phyloP scores from a whole-genome alignment of 2,329 filamentous ascomycete genomes.

The Camptophora hylomeconis region DNA sequence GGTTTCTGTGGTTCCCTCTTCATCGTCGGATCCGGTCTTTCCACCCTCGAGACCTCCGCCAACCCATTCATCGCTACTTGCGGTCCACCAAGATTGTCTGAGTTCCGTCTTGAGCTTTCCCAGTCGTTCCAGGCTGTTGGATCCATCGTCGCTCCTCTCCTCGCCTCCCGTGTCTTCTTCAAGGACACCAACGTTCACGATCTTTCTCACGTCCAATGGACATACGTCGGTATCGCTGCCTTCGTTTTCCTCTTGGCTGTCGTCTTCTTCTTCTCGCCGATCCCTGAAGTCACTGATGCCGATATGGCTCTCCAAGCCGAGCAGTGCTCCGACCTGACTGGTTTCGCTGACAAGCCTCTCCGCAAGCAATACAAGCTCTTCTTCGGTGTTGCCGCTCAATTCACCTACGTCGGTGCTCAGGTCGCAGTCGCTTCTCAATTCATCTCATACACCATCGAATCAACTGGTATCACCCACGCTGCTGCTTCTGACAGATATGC shows the following conservation, averaged over 20 bases:
- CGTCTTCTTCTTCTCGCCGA: conserved; percentile 53
- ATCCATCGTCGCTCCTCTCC: conserved; percentile 58
- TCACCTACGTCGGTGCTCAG: conserved; percentile 57
- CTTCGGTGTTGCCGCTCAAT: conserved; percentile 63
- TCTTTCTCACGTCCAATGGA: conserved; percentile 61
- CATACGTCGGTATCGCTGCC: conserved; percentile 65
- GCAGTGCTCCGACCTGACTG: conserved; percentile 25
- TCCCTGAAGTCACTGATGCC: conserved; percentile 60
- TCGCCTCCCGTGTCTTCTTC: conserved; percentile 55
- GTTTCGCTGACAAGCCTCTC: conserved; percentile 46
- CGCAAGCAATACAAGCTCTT: conserved; percentile 62
- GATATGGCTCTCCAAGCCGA: conserved; percentile 50
- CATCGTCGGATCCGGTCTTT: conserved; percentile 60
- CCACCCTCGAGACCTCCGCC: conserved; percentile 63
- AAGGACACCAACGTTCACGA: conserved; percentile 46
- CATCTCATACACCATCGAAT: conserved; percentile 61
- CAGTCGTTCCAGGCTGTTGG: conserved; percentile 69
- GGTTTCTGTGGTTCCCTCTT: conserved; percentile 59
- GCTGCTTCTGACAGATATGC: conserved; percentile 57
- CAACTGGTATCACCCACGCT: conserved; percentile 38
- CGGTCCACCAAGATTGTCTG: conserved; percentile 61
- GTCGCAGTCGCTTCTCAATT: conserved; percentile 18
- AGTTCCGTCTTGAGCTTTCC: conserved; percentile 65
- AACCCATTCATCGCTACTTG: conserved; percentile 68
- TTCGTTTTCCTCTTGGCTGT: conserved; percentile 56